Base-by-base conservation (phyloP, 2,329 filamentous ascomycete genomes). In the Tolypocladium sp. region DNA sequence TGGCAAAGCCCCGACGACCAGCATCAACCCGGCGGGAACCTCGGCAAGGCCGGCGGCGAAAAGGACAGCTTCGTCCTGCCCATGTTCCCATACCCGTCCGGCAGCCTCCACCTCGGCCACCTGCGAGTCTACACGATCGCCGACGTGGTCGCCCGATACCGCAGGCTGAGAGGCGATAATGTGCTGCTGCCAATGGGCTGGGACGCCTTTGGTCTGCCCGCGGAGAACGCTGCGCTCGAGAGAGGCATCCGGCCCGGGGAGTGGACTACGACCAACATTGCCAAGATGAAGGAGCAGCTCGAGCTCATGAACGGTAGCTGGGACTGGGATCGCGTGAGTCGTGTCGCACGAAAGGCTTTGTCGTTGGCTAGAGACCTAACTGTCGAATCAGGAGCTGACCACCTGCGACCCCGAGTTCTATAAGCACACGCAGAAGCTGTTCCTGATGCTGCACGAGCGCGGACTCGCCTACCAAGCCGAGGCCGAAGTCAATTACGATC, bases 81-180 rank as follows among this genome's bases (percentile, higher is more conserved):
- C 64, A 96, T 96, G 92, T 96, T 96, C 69, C 92, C 92, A 0
- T 96, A 96, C 71, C 92, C 92, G 1, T 96, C 92, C 0, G 92
- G 92, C 37, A 87, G 86, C 37, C 81, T 96, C 35, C 92, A 96
- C 71, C 85, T 96, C 61, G 92, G 92, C 17, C 92, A 96, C 71
- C 77, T 96, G 44, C 86, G 92, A 54, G 91, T 95, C 56, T 96
- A 96, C 76, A 91, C 91, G 42, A 94, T 96, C 63, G 91, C 91
- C 61, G 92, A 96, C 76, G 89, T 92, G 12, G 76, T 96, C 57
- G 86, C 91, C 17, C 83, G 92, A 58, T 95, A 87, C 69, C 84
- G 87, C 66, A 82, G 81, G 33, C 85, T 96, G 75, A 85, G 87
- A 65, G 91, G 91, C 20, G 80, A 85, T 64, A 76, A 89, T 58